Conservation (phyloP, 2,329 filamentous ascomycete species). For the Beauveria rudraprayagi region DNA sequence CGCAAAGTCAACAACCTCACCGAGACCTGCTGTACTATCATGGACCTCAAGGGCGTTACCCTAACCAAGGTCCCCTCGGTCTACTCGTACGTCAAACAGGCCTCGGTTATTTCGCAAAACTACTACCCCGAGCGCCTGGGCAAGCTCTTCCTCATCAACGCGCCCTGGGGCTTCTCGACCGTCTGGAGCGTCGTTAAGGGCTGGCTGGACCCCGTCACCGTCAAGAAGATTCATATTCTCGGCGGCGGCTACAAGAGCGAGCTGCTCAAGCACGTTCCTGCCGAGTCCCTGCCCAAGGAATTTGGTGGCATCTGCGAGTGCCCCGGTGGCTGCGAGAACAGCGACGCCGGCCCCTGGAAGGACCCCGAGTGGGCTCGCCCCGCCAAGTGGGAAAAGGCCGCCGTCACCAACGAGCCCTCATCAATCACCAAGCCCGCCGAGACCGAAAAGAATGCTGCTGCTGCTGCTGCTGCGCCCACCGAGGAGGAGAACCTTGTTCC, state of each 20-base stretch:
- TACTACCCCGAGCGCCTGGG: constrained; percentile 98
- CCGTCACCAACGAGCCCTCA: constrained; percentile 33
- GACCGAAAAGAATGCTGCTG: constrained; percentile 19
- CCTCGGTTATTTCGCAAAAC: constrained; percentile 89
- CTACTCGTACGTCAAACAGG: constrained; percentile 78
- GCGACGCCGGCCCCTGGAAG: constrained; percentile 86
- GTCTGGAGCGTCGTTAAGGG: constrained; percentile 83
- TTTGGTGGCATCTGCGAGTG: constrained; percentile 84
- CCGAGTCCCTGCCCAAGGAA: constrained; percentile 79
- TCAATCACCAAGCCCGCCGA: constrained; percentile 26
- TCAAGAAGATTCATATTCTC: constrained; percentile 89
- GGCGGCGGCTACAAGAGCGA: constrained; percentile 75
- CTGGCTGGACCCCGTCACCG: constrained; percentile 94
- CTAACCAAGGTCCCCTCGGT: constrained; percentile 73
- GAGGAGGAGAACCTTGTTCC: constrained; percentile 27
- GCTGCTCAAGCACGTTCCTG: constrained; percentile 73
- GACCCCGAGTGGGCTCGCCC: constrained; percentile 60
- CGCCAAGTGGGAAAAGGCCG: constrained; percentile 53
- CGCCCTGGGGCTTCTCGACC: constrained; percentile 86
- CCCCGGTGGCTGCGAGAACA: constrained; percentile 71
- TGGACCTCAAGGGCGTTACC: constrained; percentile 94
- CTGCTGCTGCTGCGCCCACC: constrained; percentile 21
- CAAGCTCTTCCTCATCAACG: constrained; percentile 96
- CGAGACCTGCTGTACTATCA: constrained; percentile 97
- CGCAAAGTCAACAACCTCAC: constrained; percentile 83